Evolutionary conservation across 2,329 filamentous ascomycete genomes (phyloP).

Genomic region (Sporothrix sp.): DNA sequence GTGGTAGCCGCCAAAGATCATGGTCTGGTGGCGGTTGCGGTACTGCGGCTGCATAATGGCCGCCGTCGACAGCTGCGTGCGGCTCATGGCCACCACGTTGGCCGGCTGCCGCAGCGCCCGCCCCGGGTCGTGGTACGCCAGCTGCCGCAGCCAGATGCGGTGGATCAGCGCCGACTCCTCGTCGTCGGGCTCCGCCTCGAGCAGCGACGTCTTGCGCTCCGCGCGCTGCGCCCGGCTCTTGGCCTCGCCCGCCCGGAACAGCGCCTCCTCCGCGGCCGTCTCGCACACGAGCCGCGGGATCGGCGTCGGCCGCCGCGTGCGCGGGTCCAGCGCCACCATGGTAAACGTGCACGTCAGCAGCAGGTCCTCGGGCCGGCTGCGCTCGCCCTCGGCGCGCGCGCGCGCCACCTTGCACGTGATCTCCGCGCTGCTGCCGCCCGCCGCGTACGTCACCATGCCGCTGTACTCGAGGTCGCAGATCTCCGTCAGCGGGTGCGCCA

Average conservation of each 20-base stretch:
- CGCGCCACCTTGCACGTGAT: conserved; percentile 66
- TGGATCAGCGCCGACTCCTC: conserved; percentile 64
- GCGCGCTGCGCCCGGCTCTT: conserved; percentile 48
- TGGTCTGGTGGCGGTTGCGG: conserved; percentile 52
- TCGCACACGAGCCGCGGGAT: conserved; percentile 46
- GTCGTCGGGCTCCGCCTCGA: conserved; percentile 59
- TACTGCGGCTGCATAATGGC: conserved; percentile 63
- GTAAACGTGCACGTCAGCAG: conserved; percentile 51
- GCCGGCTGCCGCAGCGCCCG: conserved; percentile 24
- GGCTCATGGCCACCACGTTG: conserved; percentile 46
- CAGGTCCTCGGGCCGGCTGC: conserved; percentile 34
- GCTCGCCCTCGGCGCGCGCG: conserved; percentile 49
- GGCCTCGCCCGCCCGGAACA: conserved; percentile 37
- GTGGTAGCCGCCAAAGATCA: conserved; percentile 70
- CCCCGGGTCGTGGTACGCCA: conserved; percentile 28
- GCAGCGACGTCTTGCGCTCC: conserved; percentile 31
- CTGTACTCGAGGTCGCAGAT: conserved; percentile 71
- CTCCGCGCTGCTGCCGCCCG: conserved; percentile 63
- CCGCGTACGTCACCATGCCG: conserved; percentile 53
- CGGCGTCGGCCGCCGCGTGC: conserved; percentile 55
- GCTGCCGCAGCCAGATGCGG: conserved; percentile 60
- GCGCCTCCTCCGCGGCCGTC: conserved; percentile 53
- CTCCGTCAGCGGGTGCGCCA: conserved; percentile 62
- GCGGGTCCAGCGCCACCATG: conserved; percentile 64
- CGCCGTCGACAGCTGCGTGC: conserved; percentile 49